Evolutionary conservation across 1,284 basidiomycete genomes (phyloP).

Genomic region (Phellopilus nigrolimitatus): DNA sequence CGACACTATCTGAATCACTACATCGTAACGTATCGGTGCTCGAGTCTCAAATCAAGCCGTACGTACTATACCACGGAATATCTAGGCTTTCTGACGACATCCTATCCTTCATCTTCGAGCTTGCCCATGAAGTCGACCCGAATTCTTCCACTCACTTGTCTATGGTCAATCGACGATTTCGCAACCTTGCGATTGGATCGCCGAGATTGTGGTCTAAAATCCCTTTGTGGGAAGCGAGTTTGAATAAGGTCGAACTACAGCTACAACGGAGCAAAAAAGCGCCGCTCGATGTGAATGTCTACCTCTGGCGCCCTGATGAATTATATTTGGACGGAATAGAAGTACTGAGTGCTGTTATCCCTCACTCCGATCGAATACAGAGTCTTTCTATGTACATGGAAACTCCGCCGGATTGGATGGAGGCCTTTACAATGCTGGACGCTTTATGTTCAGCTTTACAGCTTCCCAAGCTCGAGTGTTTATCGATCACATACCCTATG

Average conservation of each 20-base stretch:
- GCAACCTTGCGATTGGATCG: background rate
- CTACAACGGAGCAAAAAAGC: background rate
- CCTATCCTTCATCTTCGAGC: no score
- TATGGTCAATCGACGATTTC: no score
- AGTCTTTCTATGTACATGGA: background rate
- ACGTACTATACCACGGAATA: no score
- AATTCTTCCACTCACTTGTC: no score
- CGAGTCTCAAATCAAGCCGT: no score
- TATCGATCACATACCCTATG: background rate
- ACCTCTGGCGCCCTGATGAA: background rate
- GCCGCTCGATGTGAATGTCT: background rate
- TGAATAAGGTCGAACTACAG: background rate
- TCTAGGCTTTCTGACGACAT: no score
- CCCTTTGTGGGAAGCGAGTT: background rate
- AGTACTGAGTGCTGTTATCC: background rate
- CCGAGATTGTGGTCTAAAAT: background rate
- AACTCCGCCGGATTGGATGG: background rate
- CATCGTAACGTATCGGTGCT: no score
- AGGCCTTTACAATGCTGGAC: background rate
- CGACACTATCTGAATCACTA: no score
- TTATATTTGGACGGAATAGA: background rate
- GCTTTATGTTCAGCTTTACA: background rate
- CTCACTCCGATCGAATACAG: background rate
- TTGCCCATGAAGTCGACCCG: no score
- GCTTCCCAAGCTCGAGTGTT: background rate